A percentile compares a stretch with the other conserved stretches of the same genome.
Conservation (phyloP, 176 grass and related monocot genomes). For the Bolboschoenus planiculmis region DNA sequence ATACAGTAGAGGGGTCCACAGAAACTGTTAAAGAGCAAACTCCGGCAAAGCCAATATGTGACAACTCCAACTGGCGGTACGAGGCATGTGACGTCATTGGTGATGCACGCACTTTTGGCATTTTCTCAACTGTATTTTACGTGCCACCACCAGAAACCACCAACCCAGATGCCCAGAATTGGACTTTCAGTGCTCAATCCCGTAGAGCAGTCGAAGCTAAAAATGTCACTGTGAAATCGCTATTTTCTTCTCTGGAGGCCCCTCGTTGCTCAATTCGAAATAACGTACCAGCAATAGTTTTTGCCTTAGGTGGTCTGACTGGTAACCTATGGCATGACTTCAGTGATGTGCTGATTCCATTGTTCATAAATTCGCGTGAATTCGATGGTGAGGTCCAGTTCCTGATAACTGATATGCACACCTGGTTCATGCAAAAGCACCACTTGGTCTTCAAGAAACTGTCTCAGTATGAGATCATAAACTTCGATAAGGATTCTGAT, state of each 20-base stretch:
- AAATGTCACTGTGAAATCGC: slow-evolving; percentile 35
- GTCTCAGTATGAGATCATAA: slow-evolving; percentile 41
- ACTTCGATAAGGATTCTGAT: slow-evolving; percentile 35
- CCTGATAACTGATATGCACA: slow-evolving; percentile 45
- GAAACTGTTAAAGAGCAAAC: neutral
- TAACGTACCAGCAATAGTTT: slow-evolving; percentile 38
- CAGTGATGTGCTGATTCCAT: slow-evolving; percentile 57
- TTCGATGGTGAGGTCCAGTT: slow-evolving; percentile 58
- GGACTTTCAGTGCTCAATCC: slow-evolving; percentile 57
- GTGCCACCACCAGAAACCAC: slow-evolving; percentile 11
- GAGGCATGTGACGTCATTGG: slow-evolving; percentile 47
- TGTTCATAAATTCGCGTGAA: slow-evolving; percentile 44
- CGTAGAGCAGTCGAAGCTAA: slow-evolving; percentile 42
- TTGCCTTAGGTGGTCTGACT: slow-evolving; percentile 63
- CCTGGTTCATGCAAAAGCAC: slow-evolving; percentile 63
- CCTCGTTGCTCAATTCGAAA: slow-evolving; percentile 44
- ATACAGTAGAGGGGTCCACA: neutral
- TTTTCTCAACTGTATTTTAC: slow-evolving; percentile 35
- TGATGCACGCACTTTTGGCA: slow-evolving; percentile 44
- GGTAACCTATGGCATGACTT: slow-evolving; percentile 69
- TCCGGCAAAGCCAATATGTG: slow-evolving; percentile 48
- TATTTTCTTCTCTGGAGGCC: slow-evolving; percentile 29
- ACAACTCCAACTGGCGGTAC: slow-evolving; percentile 43
- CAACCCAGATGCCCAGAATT: slow-evolving; percentile 24
- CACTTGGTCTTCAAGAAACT: slow-evolving; percentile 37